Base-by-base conservation (phyloP, 1,139 yeast species). In the Zygosaccharomyces pseudobailii region DNA sequence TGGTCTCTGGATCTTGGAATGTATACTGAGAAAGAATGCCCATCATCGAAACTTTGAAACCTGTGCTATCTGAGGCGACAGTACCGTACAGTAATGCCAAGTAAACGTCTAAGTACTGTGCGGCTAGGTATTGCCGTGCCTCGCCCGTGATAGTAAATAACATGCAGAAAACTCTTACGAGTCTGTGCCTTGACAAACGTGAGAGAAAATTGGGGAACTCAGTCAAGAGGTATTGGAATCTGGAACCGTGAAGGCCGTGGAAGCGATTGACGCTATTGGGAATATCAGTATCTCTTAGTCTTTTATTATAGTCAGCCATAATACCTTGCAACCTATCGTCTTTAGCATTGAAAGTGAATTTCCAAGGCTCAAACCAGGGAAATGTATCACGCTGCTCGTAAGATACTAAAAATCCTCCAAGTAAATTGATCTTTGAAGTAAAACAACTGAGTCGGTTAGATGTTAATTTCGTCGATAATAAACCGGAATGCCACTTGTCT, bases 91-190 rank as follows among this genome's bases (percentile, higher is more conserved):
- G 81, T n/a, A 89, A 69, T 3, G 79, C 75, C 0, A 95, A 89
- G 62, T 90, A 89, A 0, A 88, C 72, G 56, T 88, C 95, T 37
- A 89, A 85, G 60, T 88, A 89, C 59, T 88, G 94, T 34, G 81
- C 80, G 8, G 88, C 85, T 37, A 88, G 70, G 28, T 81, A 70
- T 27, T 75, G 68, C 60, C 84, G 84, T 60, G 74, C 82, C 8
- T 68, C 70, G 46, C 80, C 73, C 55, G 82, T 82, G 5, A 92
- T 79, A 8, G 90, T 81, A 53, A 90, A 72, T 0, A 87, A 77
- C 0, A 86, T 75, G 41, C 87, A 78, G 57, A 82, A 82, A 55
- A 89, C 69, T 56, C 84, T 89, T 45, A 87, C 84, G 32, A 89
- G 67, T 19, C 75, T 68, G 1, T 71, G 62, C 44, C 96, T 73